Percentiles rank a stretch among this genome's conserved stretches.
These are phyloP conservation scores for Pseudogymnoascus sp. DNA, from an alignment of 2,329 filamentous ascomycete genomes.

Conservation along the genomic window DNA sequence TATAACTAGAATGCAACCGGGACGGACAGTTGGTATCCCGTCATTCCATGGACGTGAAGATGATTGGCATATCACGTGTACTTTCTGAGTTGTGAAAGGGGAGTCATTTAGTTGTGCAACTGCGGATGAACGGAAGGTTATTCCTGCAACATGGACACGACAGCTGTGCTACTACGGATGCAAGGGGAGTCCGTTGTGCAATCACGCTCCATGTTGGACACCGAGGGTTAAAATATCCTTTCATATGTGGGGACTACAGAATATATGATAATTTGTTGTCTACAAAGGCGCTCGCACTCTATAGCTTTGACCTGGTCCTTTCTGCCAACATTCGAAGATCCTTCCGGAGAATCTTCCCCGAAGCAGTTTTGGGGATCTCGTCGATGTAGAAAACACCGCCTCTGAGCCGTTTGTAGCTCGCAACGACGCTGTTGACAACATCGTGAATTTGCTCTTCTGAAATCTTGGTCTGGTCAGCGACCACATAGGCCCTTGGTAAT, in stretches of 20 bases:
- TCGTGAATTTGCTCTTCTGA: slow-evolving; percentile 25
- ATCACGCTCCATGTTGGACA: background rate
- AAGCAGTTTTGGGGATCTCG: background rate
- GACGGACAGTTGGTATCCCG: background rate
- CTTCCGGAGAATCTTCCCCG: slow-evolving; percentile 15
- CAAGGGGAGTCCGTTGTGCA: background rate
- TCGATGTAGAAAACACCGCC: background rate
- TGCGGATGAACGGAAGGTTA: background rate
- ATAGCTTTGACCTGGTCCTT: background rate
- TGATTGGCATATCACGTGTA: background rate
- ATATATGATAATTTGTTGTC: background rate
- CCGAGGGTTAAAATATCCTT: background rate
- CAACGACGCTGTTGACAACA: slow-evolving; percentile 21
- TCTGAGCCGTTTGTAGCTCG: background rate
- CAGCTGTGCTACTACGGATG: background rate
- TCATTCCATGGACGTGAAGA: background rate
- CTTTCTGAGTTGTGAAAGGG: background rate
- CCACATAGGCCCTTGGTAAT: slow-evolving; percentile 35
- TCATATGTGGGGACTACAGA: background rate
- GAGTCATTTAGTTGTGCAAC: background rate
- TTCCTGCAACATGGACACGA: background rate
- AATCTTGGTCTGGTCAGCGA: slow-evolving; percentile 25
- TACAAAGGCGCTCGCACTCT: background rate
- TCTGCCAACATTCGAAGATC: slow-evolving; percentile 27
- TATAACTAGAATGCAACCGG: background rate